Evolutionary conservation across 2,329 filamentous ascomycete species (phyloP), one percentile per base, ranked within the genome.

Genomic region (Fusarium robinianum): DNA sequence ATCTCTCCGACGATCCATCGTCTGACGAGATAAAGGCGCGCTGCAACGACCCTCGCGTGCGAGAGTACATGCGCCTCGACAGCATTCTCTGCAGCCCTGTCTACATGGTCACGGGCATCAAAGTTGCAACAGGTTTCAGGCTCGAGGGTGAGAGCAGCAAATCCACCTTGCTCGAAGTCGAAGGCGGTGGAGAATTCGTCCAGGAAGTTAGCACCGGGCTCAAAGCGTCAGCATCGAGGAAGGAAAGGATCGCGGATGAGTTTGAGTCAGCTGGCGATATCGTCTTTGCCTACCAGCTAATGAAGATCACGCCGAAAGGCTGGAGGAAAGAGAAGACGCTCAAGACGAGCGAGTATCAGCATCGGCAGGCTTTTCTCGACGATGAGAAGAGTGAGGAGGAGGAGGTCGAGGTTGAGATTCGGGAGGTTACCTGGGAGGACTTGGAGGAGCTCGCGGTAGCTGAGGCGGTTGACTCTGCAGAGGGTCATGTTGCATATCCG

Each of bases 241-340:
- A n/a, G n/a, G n/a, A n/a, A n/a, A n/a, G n/a, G 6, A 19, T 32
- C 8, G 12, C 8, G 6, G 29, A 32, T 11, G n/a, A 16, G 21
- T 36, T 36, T 11, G 33, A 36, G 22, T 8, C 33, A 2, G 33
- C 10, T 11, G 14, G 14, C 11, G 33, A 36, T 11, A 36, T 25
- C n/a, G 8, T 36, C 21, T 36, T 36, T 19, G 33, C 33, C 5
- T 36, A 36, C 16, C 33, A 36, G 22, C 12, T 36, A 11, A 26
- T 36, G 21, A 26, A 16, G 22, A 36, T 36, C n/a, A 36, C 25
- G 10, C 33, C 33, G 1, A 26, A 36, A 16, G 33, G 33, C 10
- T 36, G 33, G 33, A 18, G 11, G 5, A 36, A 36, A 15, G 8
- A 18, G 5, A 36, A 36, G 33, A 36, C 11, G 22, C 18, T 36